Base-by-base conservation (phyloP, 805 yeast species). In the Pichia californica region DNA sequence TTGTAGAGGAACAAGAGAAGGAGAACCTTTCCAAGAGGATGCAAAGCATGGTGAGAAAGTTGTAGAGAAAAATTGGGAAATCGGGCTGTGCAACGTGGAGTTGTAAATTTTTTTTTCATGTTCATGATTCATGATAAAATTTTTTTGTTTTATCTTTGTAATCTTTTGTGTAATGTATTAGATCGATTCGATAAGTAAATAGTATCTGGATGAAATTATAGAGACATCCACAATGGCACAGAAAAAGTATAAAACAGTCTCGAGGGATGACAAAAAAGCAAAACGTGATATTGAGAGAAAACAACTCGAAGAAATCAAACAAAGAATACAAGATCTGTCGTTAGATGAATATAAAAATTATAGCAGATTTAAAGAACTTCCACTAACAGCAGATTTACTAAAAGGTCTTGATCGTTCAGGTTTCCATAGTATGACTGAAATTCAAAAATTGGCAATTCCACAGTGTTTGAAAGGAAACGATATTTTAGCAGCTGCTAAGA, bases 401-500 rank as follows among this genome's bases (percentile, higher is more conserved):
- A 73, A 72, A 47, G 98, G 98, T 2, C 65, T 93, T 32, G 78
- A 75, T 47, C 85, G 79, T 43, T 73, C 94, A n/a, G 83, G 87
- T 41, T 93, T 83, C 60, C 71, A 84, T 2, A 72, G 78, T 10
- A 63, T 89, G 68, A 93, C 99, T 0, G 95, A 85, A 34, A 86
- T 93, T 45, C 99, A 93, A 56, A 77, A 73, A 47, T 79, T 78
- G 38, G 71, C 96, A 6, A 84, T 93, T 23, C 84, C 94, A 0
- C 64, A 73, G 13, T 79, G 93, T 1, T 66, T 93, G 47, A 80
- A 84, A 53, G 91, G 93, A 1, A 67, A 73, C 27, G 97, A 88
- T 66, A 61, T 89, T 3, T 69, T 89, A 53, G 96, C 88, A 11
- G 89, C 95, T 18, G 96, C 96, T 18, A 77, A 79, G 53, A 88